Evolutionary conservation across 345 rosid species (phyloP).

Genomic region (Combretum micranthum): DNA sequence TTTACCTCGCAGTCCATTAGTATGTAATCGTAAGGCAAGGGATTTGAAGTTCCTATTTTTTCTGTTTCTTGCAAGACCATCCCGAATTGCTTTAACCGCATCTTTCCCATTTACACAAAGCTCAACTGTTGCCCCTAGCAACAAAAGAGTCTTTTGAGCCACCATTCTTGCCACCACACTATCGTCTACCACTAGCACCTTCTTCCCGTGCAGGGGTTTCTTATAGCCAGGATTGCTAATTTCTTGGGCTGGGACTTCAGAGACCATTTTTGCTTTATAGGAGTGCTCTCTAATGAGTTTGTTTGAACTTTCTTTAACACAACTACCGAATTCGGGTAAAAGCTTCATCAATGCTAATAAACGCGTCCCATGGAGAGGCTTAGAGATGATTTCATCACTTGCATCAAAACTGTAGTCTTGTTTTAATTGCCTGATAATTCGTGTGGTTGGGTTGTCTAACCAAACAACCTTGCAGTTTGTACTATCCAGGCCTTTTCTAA

Average conservation of each 20-base stretch:
- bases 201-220: conserved; percentile 48
- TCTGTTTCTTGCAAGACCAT: conserved; percentile 17
- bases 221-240: background rate
- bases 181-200: conserved; percentile 61
- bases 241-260: background rate
- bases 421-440: conserved; percentile 6
- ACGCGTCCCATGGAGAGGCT: conserved; percentile 78
- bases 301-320: conserved; percentile 7
- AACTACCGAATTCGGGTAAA: conserved; percentile 58
- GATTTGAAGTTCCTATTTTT: conserved; percentile 8
- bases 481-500: conserved; percentile 29
- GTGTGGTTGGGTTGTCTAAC: conserved; percentile 41
- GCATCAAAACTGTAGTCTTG: conserved; percentile 16
- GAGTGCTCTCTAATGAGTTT: background rate
- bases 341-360: conserved; percentile 34
- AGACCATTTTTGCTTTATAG: too few species aligned
- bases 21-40: conserved; percentile 48
- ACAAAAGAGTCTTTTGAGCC: conserved; percentile 14
- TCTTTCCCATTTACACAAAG: conserved; percentile 46
- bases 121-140: conserved; percentile 49
- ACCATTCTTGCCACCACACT: conserved; percentile 8
- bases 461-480: conserved; percentile 50
- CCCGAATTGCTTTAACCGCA: conserved; percentile 35
- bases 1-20: conserved; percentile 87
- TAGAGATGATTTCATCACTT: conserved; percentile 28